These are phyloP conservation scores for Exophiala sp. DNA, from an alignment of 2,329 filamentous ascomycete species.

Conservation along the genomic window DNA sequence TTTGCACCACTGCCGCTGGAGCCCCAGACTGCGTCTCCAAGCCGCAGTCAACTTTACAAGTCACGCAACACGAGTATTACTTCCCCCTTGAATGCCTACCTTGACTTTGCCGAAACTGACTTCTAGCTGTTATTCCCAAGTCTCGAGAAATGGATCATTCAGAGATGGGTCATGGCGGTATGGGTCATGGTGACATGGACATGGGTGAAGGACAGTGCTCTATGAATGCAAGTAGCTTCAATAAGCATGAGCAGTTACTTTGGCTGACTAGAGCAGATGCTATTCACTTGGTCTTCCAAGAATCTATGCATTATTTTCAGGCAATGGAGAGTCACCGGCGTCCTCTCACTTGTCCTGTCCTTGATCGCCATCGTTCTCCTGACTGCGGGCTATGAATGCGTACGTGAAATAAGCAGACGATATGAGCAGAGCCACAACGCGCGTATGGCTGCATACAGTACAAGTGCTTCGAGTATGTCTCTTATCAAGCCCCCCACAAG, in stretches of 20 bases:
- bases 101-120: too few species aligned
- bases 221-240: conserved; percentile 71
- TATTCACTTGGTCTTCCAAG: conserved; percentile 91
- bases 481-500: conserved; percentile 1
- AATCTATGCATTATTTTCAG: conserved; percentile 96
- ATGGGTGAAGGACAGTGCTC: conserved; percentile 63
- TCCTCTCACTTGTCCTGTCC: conserved; percentile 69
- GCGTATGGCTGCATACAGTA: conserved; percentile 33
- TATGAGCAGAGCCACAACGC: conserved; percentile 60
- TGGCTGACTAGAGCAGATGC: conserved; percentile 59
- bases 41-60: neutral
- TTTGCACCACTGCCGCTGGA: conserved; percentile 26
- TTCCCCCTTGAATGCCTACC: neutral
- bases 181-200: conserved; percentile 52
- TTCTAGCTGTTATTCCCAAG: too few species aligned
- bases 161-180: conserved; percentile 52
- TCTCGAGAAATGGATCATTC: conserved; percentile 25
- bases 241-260: neutral
- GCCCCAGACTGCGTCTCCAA: conserved; percentile 26
- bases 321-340: conserved; percentile 77
- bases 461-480: conserved; percentile 25
- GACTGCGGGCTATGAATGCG: conserved; percentile 85
- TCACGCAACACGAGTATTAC: neutral
- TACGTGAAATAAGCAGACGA: conserved; percentile 67
- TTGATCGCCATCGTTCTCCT: conserved; percentile 75